These are phyloP conservation scores for Lactifluus piperatus DNA, from an alignment of 768 basidiomycete species.

Conservation along the genomic window DNA sequence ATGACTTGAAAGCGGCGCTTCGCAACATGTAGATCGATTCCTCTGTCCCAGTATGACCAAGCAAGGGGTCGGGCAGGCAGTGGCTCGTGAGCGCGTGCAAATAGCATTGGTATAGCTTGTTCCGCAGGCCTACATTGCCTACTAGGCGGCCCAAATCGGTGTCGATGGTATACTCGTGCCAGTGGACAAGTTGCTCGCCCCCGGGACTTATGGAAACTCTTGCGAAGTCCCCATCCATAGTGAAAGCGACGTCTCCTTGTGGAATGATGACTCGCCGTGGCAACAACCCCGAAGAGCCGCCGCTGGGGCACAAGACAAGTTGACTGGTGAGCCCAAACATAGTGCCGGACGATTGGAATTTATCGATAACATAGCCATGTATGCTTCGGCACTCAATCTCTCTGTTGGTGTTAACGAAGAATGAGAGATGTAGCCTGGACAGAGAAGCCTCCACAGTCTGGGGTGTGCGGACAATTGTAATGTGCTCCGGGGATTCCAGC, in stretches of 20 bases:
- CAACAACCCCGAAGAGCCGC: background rate
- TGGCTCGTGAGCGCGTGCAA: slow-evolving; percentile 41
- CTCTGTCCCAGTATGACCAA: slow-evolving; percentile 35
- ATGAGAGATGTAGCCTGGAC: too few species aligned
- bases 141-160: slow-evolving; percentile 25
- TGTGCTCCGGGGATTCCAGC: too few species aligned
- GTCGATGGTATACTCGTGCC: slow-evolving; percentile 28
- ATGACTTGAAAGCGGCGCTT: slow-evolving; percentile 33
- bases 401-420: too few species aligned
- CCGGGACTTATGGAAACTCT: background rate
- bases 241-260: background rate
- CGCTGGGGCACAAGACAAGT: slow-evolving; percentile 15
- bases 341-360: slow-evolving; percentile 34
- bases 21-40: slow-evolving; percentile 34
- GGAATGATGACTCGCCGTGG: slow-evolving; percentile 5
- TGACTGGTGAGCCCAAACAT: slow-evolving; percentile 35
- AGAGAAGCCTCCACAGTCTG: too few species aligned
- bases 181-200: slow-evolving; percentile 3
- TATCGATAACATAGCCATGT: slow-evolving; percentile 35
- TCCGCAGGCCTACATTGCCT: slow-evolving; percentile 24
- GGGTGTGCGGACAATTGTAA: too few species aligned
- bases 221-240: background rate
- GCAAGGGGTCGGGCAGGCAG: slow-evolving; percentile 36
- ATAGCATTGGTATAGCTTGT: slow-evolving; percentile 32
- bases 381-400: slow-evolving; percentile 35